Evolutionary conservation across 2,329 filamentous ascomycete genomes (phyloP).

Genomic region (Colletotrichum tropicale): DNA sequence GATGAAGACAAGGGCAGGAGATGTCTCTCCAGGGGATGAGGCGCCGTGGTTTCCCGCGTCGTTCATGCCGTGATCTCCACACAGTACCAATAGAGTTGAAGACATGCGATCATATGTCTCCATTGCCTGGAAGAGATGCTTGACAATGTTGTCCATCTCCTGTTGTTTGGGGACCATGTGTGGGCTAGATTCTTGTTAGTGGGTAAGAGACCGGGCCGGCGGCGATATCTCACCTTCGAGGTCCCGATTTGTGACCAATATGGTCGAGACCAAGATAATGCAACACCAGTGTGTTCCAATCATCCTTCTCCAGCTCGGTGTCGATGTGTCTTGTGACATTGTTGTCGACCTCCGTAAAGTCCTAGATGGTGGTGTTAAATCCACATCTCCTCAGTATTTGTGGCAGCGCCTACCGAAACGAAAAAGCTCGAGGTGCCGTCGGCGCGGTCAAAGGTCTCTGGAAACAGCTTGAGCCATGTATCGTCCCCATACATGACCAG

Average conservation of each 20-base stretch:
- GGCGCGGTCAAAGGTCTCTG: conserved; percentile 80
- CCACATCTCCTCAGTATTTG: conserved; percentile 24
- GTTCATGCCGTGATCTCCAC: conserved; percentile 99
- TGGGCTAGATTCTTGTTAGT: conserved; percentile 54
- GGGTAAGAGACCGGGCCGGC: background rate
- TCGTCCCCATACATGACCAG: conserved; percentile 97
- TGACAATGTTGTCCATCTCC: conserved; percentile 90
- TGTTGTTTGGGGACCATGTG: conserved; percentile 92
- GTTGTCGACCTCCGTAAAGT: conserved; percentile 96
- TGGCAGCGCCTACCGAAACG: conserved; percentile 74
- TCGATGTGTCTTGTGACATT: conserved; percentile 94
- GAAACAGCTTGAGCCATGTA: conserved; percentile 97
- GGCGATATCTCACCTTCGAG: conserved; percentile 64
- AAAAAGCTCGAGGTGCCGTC: conserved; percentile 99
- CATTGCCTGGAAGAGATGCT: conserved; percentile 77
- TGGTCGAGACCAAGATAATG: conserved; percentile 97
- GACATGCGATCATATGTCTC: conserved; percentile 71
- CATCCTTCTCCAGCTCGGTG: conserved; percentile 72
- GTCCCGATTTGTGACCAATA: conserved; percentile 95
- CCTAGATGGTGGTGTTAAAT: conserved; percentile 54
- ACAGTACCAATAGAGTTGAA: conserved; percentile 83
- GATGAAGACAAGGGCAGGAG: conserved; percentile 88
- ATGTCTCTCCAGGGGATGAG: conserved; percentile 92
- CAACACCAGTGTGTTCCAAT: conserved; percentile 94
- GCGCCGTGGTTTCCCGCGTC: conserved; percentile 97